Conservation (phyloP, 805 yeast species). For the Metschnikowia drakensbergensis region DNA sequence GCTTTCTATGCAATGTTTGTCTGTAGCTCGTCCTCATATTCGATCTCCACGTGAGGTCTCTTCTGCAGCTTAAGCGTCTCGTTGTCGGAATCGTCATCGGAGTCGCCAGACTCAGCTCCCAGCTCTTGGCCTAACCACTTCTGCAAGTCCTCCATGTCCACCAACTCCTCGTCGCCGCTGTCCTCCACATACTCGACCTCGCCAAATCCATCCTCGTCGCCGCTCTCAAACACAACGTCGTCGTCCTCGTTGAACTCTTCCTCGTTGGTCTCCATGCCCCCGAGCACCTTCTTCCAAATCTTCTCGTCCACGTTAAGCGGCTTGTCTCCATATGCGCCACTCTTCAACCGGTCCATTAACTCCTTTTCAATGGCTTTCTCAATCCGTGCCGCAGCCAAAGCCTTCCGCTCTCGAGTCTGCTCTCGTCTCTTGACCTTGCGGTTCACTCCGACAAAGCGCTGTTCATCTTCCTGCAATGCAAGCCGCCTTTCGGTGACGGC, state of each 20-base stretch:
- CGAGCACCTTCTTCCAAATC: slow-evolving; percentile 92
- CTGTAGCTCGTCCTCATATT: slow-evolving; percentile 68
- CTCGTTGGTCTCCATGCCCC: slow-evolving; percentile 47
- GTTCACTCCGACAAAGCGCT: slow-evolving; percentile 88
- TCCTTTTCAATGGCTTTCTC: slow-evolving; percentile 97
- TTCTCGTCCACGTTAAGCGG: slow-evolving; percentile 95
- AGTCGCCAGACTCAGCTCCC: slow-evolving; percentile 31
- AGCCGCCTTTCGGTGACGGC: slow-evolving; percentile 92
- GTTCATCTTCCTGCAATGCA: slow-evolving; percentile 86
- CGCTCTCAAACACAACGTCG: slow-evolving; percentile 48
- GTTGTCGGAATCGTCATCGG: slow-evolving; percentile 34
- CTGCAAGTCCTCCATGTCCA: slow-evolving; percentile 90
- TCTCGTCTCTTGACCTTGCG: slow-evolving; percentile 95
- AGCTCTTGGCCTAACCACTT: slow-evolving; percentile 60
- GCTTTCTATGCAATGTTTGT: slow-evolving; percentile 30
- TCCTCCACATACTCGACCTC: slow-evolving; percentile 90
- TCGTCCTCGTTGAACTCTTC: slow-evolving; percentile 46
- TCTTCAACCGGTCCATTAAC: slow-evolving; percentile 86
- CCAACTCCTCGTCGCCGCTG: slow-evolving; percentile 83
- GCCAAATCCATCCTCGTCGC: slow-evolving; percentile 48
- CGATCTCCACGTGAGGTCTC: slow-evolving; percentile 74
- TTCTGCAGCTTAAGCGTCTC: slow-evolving; percentile 41
- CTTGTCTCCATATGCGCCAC: slow-evolving; percentile 98
- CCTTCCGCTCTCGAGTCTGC: slow-evolving; percentile 91
- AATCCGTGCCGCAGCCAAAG: slow-evolving; percentile 92